Evolutionary conservation across 2,329 filamentous ascomycete species (phyloP), one percentile per base, ranked within the genome.

Genomic region (Hymenoscyphus salicellus): DNA sequence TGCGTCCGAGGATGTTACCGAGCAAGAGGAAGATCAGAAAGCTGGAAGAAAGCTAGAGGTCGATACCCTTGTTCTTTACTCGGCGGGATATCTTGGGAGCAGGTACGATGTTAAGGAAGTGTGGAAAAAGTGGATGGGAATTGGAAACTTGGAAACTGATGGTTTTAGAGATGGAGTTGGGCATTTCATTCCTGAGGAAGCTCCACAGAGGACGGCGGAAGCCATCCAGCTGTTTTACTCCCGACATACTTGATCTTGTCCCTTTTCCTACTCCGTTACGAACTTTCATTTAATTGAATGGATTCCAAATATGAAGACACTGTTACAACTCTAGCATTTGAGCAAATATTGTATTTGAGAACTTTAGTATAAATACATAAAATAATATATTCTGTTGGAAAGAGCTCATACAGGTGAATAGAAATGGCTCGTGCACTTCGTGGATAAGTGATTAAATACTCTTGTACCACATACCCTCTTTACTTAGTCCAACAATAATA

Each of bases 121-220:
- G 2, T 84, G 82, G 82, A 74, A 70, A 63, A 73, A 77, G 5
- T 84, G 80, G 80, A 75, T 82, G 41, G 73, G 73, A 8, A 72
- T 74, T 2, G 73, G 73, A 16, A 69, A 64, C n/a, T 67, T 70
- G 66, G 72, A 72, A 52, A 71, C 67, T 61, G 66, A 72, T n/a
- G 72, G 71, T 26, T 67, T 80, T 63, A 70, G 71, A 36, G 75
- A 76, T 68, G 77, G 75, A 10, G 71, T 75, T 66, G 78, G 81
- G 0, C 80, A 83, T 75, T 82, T 80, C 68, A 66, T 83, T 57
- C 75, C 79, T 1, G 81, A 82, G 68, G 80, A 82, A 69, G 78
- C 76, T 20, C 77, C 77, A 1, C 77, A 78, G 57, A 64, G 71
- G 63, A 71, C 77, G 5, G 71, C 73, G 20, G 63, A 72, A 23